Percentiles rank a stretch among this genome's conserved stretches.
These are phyloP conservation scores for Loxodes magnus DNA, from an alignment of 73 alveolate genomes.

Conservation along the genomic window DNA sequence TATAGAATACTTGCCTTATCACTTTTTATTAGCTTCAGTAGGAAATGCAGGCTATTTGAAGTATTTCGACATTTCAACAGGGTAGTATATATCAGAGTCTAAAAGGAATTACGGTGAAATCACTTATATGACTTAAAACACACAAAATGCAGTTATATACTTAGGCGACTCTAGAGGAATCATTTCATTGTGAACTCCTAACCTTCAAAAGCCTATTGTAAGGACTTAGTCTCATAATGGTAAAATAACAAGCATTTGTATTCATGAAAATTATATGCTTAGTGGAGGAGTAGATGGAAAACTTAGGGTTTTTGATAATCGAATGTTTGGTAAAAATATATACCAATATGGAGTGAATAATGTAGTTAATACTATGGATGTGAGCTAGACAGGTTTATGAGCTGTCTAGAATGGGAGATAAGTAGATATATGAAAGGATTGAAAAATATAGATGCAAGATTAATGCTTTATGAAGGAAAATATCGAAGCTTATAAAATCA, in stretches of 20 bases:
- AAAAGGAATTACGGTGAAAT: constrained; percentile 61
- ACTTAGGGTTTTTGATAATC: constrained; percentile 85
- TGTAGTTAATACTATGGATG: constrained; percentile 37
- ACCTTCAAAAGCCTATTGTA: constrained; percentile 78
- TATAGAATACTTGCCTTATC: constrained; percentile 87
- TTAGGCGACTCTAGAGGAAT: constrained; percentile 83
- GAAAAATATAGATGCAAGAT: constrained; percentile 58
- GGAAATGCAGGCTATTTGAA: constrained; percentile 57
- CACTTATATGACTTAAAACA: constrained; percentile 53
- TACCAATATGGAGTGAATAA: constrained; percentile 64
- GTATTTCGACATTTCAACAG: constrained; percentile 82
- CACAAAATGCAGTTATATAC: constrained; percentile 70
- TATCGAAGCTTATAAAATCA: constrained; percentile 34
- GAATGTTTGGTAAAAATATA: constrained; percentile 54
- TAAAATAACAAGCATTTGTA: constrained; percentile 49
- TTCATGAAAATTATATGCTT: constrained; percentile 72
- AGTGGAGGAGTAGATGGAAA: constrained; percentile 91
- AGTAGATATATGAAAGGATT: constrained; percentile 80
- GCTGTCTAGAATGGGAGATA: constrained; percentile 60
- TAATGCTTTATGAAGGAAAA: constrained; percentile 85
- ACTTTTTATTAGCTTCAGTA: constrained; percentile 70
- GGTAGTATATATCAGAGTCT: constrained; percentile 70
- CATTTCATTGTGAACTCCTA: constrained; percentile 92
- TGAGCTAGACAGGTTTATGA: constrained; percentile 71
- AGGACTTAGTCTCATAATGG: constrained; percentile 86